Evolutionary conservation across 202 grass and related monocot genomes (phyloP).

Genomic region (Saccharum hybrid): DNA sequence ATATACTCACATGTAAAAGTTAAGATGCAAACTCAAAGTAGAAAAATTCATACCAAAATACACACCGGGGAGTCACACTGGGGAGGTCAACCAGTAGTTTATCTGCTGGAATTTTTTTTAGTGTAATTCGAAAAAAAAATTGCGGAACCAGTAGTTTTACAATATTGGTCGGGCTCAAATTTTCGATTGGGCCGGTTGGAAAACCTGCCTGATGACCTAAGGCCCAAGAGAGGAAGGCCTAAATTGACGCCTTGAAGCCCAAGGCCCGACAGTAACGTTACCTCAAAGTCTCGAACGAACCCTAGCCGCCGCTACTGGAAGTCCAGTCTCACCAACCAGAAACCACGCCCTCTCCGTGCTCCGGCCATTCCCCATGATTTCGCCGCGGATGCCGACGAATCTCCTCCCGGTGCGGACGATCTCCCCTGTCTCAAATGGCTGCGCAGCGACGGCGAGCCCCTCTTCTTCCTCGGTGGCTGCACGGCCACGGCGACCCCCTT

Average conservation of each 20-base stretch:
- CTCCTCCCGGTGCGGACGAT: constrained; percentile 2
- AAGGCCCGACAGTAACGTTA: neutral
- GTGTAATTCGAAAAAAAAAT: no score
- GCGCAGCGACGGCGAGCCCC: constrained; percentile 7
- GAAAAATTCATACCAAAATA: no score
- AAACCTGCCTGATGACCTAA: neutral
- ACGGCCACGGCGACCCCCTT: neutral
- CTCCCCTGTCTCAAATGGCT: neutral
- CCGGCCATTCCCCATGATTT: constrained; percentile 15
- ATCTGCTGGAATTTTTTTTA: no score
- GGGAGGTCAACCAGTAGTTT: no score
- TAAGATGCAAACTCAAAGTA: no score
- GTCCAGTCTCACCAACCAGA: neutral
- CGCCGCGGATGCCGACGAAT: constrained; percentile 6
- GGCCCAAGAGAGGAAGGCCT: neutral
- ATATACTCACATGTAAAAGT: no score
- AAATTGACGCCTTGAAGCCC: neutral
- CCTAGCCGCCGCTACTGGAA: neutral
- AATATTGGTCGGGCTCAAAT: neutral
- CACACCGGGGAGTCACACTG: no score
- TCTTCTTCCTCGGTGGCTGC: neutral
- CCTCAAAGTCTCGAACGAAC: neutral
- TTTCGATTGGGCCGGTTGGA: neutral
- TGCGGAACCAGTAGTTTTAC: no score
- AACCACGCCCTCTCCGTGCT: neutral